Evolutionary conservation across 805 yeast genomes (phyloP), one percentile per base, ranked within the genome.

Genomic region (Pichia rugopelliculosa): DNA sequence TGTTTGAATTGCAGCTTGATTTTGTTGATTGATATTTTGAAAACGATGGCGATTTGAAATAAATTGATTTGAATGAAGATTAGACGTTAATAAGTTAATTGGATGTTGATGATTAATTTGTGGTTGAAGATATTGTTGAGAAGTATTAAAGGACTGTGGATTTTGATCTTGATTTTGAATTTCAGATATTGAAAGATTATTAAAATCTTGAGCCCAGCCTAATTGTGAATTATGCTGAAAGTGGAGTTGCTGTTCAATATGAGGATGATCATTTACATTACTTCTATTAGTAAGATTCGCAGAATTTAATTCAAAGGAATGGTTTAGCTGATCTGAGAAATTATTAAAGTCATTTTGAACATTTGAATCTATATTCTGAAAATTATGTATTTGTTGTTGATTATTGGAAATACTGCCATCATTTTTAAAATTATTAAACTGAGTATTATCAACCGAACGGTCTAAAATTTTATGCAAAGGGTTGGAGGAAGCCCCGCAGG

Each of bases 381-480:
- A 45, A 15, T 23, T n/a, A 23, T 45, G 39, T 4, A 44, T 23
- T 20, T 22, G 18, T 20, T 22, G 18, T 37, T 17, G 39, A 12
- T 17, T 25, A 13, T 20, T 18, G 4, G 33, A 27, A 27, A 27
- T 6, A 13, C 12, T 11, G 5, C 33, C n/a, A 20, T 21, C 25
- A 27, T 36, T 24, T 22, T 33, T 33, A n/a, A 17, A 11, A 23
- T 30, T 33, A 17, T 21, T 39, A 8, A 34, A 17, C 21, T 27
- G 20, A 7, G n/a, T 7, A 20, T 26, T 3, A 2, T 27, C 46
- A 25, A 18, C 24, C 10, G 47, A 27, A 12, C 24, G 23, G 6
- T 40, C 40, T 11, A 45, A 11, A 10, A 45, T 24, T 20, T 45
- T 45, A n/a, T 36, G 33, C 9, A 45, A 36, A 17, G 48, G 48